Conservation (phyloP, 305 asterid species). For the Ilex paraguariensis region DNA sequence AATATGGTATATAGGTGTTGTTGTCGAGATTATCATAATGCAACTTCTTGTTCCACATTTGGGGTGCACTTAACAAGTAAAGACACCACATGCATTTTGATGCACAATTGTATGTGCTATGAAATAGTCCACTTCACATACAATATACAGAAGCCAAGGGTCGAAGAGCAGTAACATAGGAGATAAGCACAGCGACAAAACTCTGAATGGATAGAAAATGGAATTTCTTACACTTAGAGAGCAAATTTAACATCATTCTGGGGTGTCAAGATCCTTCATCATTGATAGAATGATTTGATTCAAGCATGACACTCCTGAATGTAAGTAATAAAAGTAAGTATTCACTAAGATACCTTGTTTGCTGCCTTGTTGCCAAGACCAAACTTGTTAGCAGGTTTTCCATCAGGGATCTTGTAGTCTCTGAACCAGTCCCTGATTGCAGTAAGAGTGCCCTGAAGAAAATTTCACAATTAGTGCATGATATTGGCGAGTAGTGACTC, state of each 20-base stretch:
- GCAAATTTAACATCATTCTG: neutral
- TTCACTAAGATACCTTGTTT: slow-evolving; percentile 50
- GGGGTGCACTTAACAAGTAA: too few species aligned
- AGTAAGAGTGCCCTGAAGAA: slow-evolving; percentile 80
- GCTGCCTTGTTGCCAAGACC: slow-evolving; percentile 94
- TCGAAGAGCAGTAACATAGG: too few species aligned
- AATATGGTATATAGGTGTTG: too few species aligned
- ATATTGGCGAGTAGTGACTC: too few species aligned
- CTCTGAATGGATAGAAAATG: too few species aligned
- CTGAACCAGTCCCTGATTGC: slow-evolving; percentile 97
- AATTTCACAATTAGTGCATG: neutral
- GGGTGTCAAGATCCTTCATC: neutral
- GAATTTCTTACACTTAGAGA: too few species aligned
- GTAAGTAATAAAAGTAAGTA: neutral
- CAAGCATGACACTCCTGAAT: neutral
- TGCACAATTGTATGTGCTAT: too few species aligned
- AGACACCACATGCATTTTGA: too few species aligned
- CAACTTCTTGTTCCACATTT: too few species aligned
- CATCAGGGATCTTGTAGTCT: slow-evolving; percentile 99
- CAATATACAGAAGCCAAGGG: too few species aligned
- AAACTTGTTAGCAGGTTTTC: slow-evolving; percentile 91
- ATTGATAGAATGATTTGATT: neutral
- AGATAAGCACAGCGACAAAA: neutral
- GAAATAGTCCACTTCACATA: too few species aligned
- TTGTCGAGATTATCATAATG: too few species aligned